Evolutionary conservation across 139 green algal species (phyloP).

Genomic region (Picochlorum costavermella): DNA sequence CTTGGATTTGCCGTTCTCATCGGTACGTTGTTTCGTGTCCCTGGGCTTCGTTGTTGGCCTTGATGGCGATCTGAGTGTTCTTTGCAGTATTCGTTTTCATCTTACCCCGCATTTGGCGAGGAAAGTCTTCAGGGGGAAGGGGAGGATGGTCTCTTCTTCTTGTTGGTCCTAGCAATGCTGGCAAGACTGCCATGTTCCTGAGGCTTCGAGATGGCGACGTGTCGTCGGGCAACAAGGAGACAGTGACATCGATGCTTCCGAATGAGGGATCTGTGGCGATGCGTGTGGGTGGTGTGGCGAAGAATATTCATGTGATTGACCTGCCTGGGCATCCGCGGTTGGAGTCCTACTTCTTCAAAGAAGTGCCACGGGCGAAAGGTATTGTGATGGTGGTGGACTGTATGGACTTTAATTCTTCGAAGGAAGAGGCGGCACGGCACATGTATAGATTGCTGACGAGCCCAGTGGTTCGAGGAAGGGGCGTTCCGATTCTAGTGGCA

Average conservation of each 20-base stretch:
- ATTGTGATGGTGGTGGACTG: constrained; percentile 82
- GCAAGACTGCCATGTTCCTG: constrained; percentile 75
- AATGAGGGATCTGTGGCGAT: constrained; percentile 30
- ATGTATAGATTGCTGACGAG: constrained; percentile 50
- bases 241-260: constrained; percentile 65
- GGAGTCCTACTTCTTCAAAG: constrained; percentile 42
- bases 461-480: constrained; percentile 29
- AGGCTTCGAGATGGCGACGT: constrained; percentile 53
- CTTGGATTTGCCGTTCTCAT: no score
- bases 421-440: constrained; percentile 45
- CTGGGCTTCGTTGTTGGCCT: no score
- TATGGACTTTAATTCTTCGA: constrained; percentile 67
- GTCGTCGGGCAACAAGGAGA: constrained; percentile 45
- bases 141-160: constrained; percentile 37
- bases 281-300: constrained; percentile 18
- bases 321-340: constrained; percentile 75
- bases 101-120: background rate
- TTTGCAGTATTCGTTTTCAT: no score
- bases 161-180: constrained; percentile 51
- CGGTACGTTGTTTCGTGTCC: no score
- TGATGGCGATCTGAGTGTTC: no score
- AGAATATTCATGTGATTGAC: constrained; percentile 60
- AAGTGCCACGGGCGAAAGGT: constrained; percentile 40
- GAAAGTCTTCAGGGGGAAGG: background rate
- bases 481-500: constrained; percentile 74